Base-by-base conservation (phyloP, 148 eudicot species). In the Camellia granthamiana region DNA sequence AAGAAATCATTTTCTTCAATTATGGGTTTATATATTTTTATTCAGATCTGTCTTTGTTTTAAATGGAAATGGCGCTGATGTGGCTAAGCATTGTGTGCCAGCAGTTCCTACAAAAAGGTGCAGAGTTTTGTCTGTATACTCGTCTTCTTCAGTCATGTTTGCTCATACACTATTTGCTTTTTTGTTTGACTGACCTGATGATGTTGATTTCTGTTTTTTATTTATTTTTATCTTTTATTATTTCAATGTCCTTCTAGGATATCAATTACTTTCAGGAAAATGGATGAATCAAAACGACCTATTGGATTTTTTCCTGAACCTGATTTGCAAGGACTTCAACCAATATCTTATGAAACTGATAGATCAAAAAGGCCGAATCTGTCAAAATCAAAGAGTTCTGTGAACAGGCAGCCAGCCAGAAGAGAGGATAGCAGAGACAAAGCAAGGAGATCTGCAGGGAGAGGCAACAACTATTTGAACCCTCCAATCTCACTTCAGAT, bases 81-180 rank as follows among this genome's bases (percentile, higher is more conserved):
- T 90, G 46, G 92, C 92, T 55, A 90, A 88, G 80, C 92, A 90
- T 76, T 90, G 92, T 88, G 88, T 90, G 62, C 90, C 92, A 14
- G 90, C 90, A 41, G 92, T 90, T 77, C 90, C 90, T 65, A 74
- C 88, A 38, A 87, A 84, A 80, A 88, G 90, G 92, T 90, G 75
- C 41, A 4, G 23, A 4, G 62, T 18, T 18, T 44, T 47, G 43
- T 70, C 6, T n/a, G 47, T 30, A 47, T 38, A 38, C 71, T 49
- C 16, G 42, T 62, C 74, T 49, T 64, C 4, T 60, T 23, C 30
- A 21, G 52, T 81, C 63, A 21, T 55, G 51, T 15, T 49, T 5
- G 46, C 42, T 70, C 62, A 41, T 12, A 55, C 52, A 55, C 52
- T 55, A 38, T 51, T 46, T 15, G 19, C 47, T 30, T n/a, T 21